Evolutionary conservation across 2,329 filamentous ascomycete species (phyloP), one percentile per base, ranked within the genome.

Genomic region (Akanthomyces muscarius): DNA sequence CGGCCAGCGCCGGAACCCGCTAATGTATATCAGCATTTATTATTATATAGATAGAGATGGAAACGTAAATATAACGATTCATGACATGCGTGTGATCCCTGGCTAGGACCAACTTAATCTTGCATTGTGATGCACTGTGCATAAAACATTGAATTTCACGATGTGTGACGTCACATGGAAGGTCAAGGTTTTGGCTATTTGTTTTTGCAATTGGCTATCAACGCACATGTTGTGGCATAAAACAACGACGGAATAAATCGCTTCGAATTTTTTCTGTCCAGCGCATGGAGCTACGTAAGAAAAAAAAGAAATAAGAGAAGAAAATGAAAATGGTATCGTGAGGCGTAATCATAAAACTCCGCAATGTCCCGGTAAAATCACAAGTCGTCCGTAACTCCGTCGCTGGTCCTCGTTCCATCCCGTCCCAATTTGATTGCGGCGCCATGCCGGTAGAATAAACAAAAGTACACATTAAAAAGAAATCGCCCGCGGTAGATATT

Each of bases 261-360:
- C 47, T 50, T 50, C 47, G 10, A 25, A 14, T 28, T 48, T 25
- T 48, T 25, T 33, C 13, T 51, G 33, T 16, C 51, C 30, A 54
- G 51, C 33, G 21, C 25, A 33, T 18, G 16, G 28, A 51, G 3
- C 13, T 41, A n/a, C 14, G 5, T 23, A 16, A 16, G 44, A 8
- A 47, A 21, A 30, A n/a, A 41, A 36, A 14, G 48, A 8, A 47
- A 21, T 21, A n/a, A 41, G 25, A 14, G 48, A 51, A 42, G 28
- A 51, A 38, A 33, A 10, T 30, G 53, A 38, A 41, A 50, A 41
- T 58, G 55, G 55, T 58, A 58, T 58, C 55, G 44, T 58, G n/a
- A 45, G 5, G 54, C 28, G 38, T 58, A 16, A 28, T 58, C 28
- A 25, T 57, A 25, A 55, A 33, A 25, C n/a, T 56, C 23, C 38